Percentiles rank a stretch among this genome's conserved stretches.
Conservation (phyloP, 31 red algal genomes). For the Porphyra umbilicalis region DNA sequence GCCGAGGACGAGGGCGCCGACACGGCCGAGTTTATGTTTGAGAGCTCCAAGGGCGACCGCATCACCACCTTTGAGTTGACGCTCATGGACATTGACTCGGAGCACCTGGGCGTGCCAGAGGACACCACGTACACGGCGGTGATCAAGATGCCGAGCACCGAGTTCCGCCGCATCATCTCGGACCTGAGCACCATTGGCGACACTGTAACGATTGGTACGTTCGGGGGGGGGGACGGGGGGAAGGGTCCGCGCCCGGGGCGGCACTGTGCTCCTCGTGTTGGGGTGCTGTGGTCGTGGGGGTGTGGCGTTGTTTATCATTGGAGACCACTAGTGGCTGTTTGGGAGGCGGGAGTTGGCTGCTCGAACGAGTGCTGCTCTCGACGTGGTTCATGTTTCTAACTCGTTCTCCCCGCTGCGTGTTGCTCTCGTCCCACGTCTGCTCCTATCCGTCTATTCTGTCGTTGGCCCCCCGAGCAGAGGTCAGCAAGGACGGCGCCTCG, state of each 20-base stretch:
- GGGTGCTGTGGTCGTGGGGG: neutral
- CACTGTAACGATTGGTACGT: conserved; percentile 54
- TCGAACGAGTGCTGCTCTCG: neutral
- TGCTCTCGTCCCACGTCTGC: neutral
- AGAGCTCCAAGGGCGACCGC: conserved; percentile 67
- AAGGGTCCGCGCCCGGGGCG: too few relatives aligned
- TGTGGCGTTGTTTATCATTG: neutral
- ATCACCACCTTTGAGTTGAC: conserved; percentile 89
- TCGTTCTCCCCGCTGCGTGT: neutral
- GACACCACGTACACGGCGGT: conserved; percentile 74
- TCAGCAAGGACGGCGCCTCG: conserved; percentile 69
- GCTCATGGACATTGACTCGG: conserved; percentile 96
- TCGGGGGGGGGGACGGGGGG: neutral
- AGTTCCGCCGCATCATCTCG: conserved; percentile 73
- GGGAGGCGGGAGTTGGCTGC: neutral
- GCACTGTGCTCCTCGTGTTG: neutral
- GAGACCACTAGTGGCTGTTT: too few relatives aligned
- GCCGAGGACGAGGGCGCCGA: conserved; percentile 79
- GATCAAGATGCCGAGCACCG: conserved; percentile 67
- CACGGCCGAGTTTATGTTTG: conserved; percentile 89
- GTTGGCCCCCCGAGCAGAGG: conserved; percentile 1
- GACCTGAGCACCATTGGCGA: conserved; percentile 90
- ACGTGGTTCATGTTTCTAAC: neutral
- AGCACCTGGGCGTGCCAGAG: conserved; percentile 82
- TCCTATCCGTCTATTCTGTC: neutral